Base-by-base conservation (phyloP, 345 rosid species). In the Cardamine occulta region DNA sequence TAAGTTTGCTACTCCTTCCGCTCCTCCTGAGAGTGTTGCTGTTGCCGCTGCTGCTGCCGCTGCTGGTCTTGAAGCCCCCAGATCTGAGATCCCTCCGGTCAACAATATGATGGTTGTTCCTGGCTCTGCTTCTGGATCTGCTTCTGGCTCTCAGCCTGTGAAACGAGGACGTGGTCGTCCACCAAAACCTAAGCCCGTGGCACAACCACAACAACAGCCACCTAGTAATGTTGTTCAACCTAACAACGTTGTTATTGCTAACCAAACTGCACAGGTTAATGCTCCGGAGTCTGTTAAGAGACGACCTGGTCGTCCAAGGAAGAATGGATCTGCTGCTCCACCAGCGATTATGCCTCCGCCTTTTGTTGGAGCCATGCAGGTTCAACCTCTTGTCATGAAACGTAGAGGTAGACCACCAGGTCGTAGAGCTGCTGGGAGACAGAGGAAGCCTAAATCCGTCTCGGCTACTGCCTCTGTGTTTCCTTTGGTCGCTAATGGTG, bases 91-190 rank as follows among this genome's bases (percentile, higher is more conserved):
- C 39, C 34, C 19, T 47, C 32, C 40, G 9, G 19, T 5, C 58
- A 23, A 45, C 11, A 52, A 55, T 63, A 17, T 15, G 18, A 21
- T 24, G 31, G 9, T 23, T 28, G 29, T 9, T 0, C 3, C 51
- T 47, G 51, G 8, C 51, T 7, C 48, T 23, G 17, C 44, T 23
- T 26, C 78, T 37, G 45, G 78, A 14, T 47, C 80, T 23, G 17
- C 52, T 23, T 26, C 78, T 37, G 45, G 80, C 14, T 47, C 80
- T 15, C 17, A 75, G 71, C 85, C 82, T 71, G 72, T 63, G 26
- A 89, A 84, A 63, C 68, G 88, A 2, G 85, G 88, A 14, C 89
- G 94, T 0, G 93, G 93, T 15, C 85, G 96, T 45, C 96, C 96
- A 9, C 89, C 91, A 1, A 90, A 87, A 72, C 51, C 82, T 48